Percentiles rank a stretch among this genome's conserved stretches.
phyloP scores from a whole-genome alignment of 2,329 filamentous ascomycete species.

The Venturiaceae sp. region DNA sequence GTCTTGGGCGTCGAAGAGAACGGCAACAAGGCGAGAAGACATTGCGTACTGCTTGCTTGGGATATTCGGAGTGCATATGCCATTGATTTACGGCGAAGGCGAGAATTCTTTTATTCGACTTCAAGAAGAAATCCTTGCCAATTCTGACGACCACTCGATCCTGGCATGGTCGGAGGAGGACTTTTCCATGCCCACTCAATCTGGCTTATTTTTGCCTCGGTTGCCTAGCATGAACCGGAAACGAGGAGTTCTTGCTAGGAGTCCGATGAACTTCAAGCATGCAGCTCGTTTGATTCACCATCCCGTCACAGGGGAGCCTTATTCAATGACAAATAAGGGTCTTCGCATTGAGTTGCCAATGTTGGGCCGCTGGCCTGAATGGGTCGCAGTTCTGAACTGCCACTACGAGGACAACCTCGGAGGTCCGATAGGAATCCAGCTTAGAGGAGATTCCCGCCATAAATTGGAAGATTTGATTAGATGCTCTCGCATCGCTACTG shows the following conservation, averaged over 20 bases:
- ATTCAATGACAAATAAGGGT: background rate
- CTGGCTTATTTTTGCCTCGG: no score
- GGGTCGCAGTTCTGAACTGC: background rate
- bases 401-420: background rate
- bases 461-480: no score
- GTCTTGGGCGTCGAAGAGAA: constrained; percentile 3
- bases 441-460: no score
- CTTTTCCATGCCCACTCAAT: no score
- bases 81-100: constrained; percentile 6
- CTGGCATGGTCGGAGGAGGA: constrained; percentile 12
- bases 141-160: constrained; percentile 14
- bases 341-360: background rate
- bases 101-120: constrained; percentile 15
- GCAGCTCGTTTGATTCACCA: no score
- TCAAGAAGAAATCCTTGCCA: constrained; percentile 17
- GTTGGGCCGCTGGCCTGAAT: no score
- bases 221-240: no score
- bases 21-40: background rate
- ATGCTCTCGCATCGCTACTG: no score
- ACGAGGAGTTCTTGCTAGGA: no score
- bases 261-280: no score
- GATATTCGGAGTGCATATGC: constrained; percentile 7
- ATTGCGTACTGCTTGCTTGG: constrained; percentile 5
- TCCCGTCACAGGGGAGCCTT: no score
- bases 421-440: background rate